Evolutionary conservation across 176 grass and related monocot species (phyloP).

Genomic region (Alopecurus myosuroides): DNA sequence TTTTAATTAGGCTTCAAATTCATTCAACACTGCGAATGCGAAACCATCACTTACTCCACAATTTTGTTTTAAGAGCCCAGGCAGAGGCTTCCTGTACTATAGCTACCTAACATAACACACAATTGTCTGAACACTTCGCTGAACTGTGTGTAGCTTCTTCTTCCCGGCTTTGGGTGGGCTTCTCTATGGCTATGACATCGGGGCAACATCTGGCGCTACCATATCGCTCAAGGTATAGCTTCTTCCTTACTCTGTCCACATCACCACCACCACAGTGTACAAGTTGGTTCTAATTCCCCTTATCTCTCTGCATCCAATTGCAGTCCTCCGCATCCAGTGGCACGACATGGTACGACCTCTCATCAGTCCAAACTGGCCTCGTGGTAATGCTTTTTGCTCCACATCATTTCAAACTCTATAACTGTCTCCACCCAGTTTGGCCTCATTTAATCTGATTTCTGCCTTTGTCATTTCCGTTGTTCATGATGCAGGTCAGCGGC

Average conservation of each 20-base stretch:
- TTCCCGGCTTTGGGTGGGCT: constrained; percentile 89
- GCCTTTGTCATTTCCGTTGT: neutral
- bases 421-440: neutral
- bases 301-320: neutral
- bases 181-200: constrained; percentile 97
- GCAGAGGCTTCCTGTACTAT: too few relatives aligned
- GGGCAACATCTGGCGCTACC: constrained; percentile 85
- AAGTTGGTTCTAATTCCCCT: neutral
- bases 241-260: neutral
- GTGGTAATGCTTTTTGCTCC: constrained; percentile 53
- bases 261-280: neutral
- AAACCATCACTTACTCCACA: neutral
- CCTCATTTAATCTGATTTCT: neutral
- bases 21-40: neutral
- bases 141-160: constrained; percentile 44
- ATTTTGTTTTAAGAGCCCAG: neutral
- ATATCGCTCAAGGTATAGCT: constrained; percentile 65
- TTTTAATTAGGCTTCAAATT: neutral
- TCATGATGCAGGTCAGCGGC: constrained; percentile 69
- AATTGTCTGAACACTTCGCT: neutral
- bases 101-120: neutral
- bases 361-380: constrained; percentile 81
- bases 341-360: constrained; percentile 71
- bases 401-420: neutral
- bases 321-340: constrained; percentile 79